phyloP scores from a whole-genome alignment of 371 early-diverging fungal species.

The Choanephora cucurbitarum region DNA sequence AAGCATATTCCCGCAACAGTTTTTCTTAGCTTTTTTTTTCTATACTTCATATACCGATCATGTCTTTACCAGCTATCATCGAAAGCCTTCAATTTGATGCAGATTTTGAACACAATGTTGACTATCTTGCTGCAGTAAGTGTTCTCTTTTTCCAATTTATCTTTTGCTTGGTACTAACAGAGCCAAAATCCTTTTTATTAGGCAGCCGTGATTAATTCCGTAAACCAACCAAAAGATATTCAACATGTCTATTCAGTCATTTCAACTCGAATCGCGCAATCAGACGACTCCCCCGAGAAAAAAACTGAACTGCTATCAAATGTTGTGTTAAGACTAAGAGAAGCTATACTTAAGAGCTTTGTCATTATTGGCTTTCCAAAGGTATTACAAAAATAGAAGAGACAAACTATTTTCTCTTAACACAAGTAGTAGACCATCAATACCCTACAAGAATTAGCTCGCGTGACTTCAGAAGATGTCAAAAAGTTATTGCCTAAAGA shows the following conservation, averaged over 20 bases:
- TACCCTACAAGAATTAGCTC: constrained; percentile 28
- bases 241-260: constrained; percentile 23
- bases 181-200: constrained; percentile 5
- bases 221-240: constrained; percentile 43
- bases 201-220: constrained; percentile 34
- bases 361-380: constrained; percentile 43
- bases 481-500: constrained; percentile 16
- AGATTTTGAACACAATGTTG: too few relatives aligned
- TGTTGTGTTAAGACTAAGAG: constrained; percentile 34
- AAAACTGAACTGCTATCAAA: constrained; percentile 14
- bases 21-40: too few relatives aligned
- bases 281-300: not conserved
- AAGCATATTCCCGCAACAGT: too few relatives aligned
- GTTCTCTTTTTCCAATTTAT: not conserved
- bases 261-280: constrained; percentile 14
- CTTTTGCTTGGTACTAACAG: not conserved
- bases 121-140: constrained; percentile 18
- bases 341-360: constrained; percentile 38
- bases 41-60: too few relatives aligned
- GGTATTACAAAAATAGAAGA: constrained; percentile 18
- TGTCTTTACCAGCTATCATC: too few relatives aligned
- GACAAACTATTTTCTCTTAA: too few relatives aligned
- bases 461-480: constrained; percentile 26
- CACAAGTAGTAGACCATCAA: constrained; percentile 36
- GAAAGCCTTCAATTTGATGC: too few relatives aligned